phyloP scores from a whole-genome alignment of 1,284 basidiomycete species.

The Porogramme epimiltina region DNA sequence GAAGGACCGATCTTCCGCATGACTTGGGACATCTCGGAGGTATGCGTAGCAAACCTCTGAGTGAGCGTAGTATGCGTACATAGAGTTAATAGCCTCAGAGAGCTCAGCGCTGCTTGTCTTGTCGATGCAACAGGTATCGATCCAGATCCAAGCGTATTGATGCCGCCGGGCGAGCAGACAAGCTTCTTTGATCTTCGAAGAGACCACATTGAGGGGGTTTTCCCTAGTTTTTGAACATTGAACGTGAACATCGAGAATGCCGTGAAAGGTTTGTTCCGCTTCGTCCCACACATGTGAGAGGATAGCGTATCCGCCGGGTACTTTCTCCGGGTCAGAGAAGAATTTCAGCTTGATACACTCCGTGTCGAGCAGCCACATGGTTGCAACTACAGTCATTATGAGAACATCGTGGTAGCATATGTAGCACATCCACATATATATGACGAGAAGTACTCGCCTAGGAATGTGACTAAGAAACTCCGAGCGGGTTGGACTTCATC shows the following conservation, averaged over 20 bases:
- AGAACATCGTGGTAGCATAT: too few species aligned
- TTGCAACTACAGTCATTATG: too few species aligned
- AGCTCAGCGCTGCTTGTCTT: conserved; percentile 11
- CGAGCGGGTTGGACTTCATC: too few species aligned
- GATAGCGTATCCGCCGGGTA: background rate
- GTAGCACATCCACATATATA: too few species aligned
- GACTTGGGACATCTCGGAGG: conserved; percentile 8
- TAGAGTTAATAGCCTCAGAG: conserved; percentile 15
- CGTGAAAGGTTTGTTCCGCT: background rate
- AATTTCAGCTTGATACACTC: too few species aligned
- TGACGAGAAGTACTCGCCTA: too few species aligned
- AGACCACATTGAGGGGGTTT: too few species aligned
- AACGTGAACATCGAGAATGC: background rate
- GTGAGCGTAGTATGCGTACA: conserved; percentile 9
- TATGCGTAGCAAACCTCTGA: conserved; percentile 11
- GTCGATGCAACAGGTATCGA: conserved; percentile 15
- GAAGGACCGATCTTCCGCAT: too few species aligned
- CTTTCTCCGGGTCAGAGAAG: background rate
- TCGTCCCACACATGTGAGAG: background rate
- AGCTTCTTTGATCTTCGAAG: background rate
- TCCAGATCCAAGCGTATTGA: conserved; percentile 5
- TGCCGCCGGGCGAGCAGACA: too few species aligned
- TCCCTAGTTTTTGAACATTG: background rate
- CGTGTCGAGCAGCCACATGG: too few species aligned
- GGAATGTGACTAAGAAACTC: too few species aligned